These are phyloP conservation scores for Quillaja saponaria DNA, from an alignment of 306 rosid species.

Conservation along the genomic window DNA sequence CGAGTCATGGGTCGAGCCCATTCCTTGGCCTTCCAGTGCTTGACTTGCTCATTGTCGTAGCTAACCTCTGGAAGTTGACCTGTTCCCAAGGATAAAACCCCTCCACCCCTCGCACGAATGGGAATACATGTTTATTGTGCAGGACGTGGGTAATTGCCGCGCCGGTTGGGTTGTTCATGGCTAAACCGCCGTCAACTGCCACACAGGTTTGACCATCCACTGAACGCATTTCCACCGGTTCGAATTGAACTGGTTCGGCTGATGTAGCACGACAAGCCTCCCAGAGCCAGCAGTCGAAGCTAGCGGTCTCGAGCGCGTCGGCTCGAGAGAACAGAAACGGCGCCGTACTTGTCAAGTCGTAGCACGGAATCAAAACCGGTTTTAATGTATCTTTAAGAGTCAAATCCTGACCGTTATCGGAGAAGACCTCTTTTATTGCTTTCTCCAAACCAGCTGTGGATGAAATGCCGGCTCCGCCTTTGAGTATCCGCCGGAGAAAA, in stretches of 20 bases:
- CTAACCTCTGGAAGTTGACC: conserved; percentile 70
- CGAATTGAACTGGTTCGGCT: conserved; percentile 79
- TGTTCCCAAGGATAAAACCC: conserved; percentile 86
- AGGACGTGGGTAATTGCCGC: conserved; percentile 99
- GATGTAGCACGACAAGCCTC: conserved; percentile 94
- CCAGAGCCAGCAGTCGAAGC: conserved; percentile 90
- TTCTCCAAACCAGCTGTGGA: conserved; percentile 65
- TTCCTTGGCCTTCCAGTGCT: conserved; percentile 78
- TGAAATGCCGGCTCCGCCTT: conserved; percentile 36
- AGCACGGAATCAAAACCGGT: conserved; percentile 91
- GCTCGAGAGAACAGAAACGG: conserved; percentile 96
- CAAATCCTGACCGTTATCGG: conserved; percentile 46
- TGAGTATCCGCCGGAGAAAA: conserved; percentile 41
- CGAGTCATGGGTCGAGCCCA: conserved; percentile 94
- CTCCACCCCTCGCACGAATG: conserved; percentile 97
- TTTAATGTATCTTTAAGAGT: conserved; percentile 88
- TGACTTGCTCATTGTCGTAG: conserved; percentile 64
- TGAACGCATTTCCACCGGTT: conserved; percentile 79
- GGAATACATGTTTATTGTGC: conserved; percentile 95
- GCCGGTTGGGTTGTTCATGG: conserved; percentile 89
- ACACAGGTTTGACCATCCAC: conserved; percentile 69
- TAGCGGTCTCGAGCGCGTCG: conserved; percentile 90
- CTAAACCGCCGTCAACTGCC: conserved; percentile 85
- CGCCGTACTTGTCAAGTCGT: conserved; percentile 88
- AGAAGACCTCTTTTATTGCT: conserved; percentile 71